phyloP scores from a whole-genome alignment of 495 filamentous ascomycete genomes.

The Penicillium diatomitis region DNA sequence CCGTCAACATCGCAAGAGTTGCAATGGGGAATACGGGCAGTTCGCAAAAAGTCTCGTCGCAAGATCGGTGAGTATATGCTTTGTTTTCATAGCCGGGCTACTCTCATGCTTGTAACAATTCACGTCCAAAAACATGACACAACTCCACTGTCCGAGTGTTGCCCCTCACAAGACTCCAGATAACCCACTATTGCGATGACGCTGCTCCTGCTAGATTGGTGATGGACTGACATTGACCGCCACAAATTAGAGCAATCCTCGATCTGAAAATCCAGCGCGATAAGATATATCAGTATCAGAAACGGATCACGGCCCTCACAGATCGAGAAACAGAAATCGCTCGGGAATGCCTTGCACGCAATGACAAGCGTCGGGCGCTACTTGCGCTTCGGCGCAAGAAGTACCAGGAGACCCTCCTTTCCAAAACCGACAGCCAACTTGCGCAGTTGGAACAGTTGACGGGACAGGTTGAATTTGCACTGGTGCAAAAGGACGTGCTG shows the following conservation, averaged over 20 bases:
- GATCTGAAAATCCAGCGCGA: constrained; percentile 97
- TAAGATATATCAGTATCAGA: constrained; percentile 89
- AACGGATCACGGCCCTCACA: constrained; percentile 75
- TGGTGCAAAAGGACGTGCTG: constrained; percentile 90
- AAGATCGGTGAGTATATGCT: constrained; percentile 48
- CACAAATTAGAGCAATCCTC: constrained; percentile 65
- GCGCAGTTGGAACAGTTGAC: constrained; percentile 79
- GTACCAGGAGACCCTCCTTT: constrained; percentile 86
- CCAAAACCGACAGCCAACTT: constrained; percentile 85
- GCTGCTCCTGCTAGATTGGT: too few species aligned
- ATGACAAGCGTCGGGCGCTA: constrained; percentile 71
- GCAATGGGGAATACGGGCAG: constrained; percentile 59
- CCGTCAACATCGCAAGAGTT: constrained; percentile 24
- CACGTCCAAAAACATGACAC: too few species aligned
- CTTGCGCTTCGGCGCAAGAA: constrained; percentile 91
- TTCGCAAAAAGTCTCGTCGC: constrained; percentile 60
- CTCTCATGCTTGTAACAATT: too few species aligned
- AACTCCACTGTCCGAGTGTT: not conserved
- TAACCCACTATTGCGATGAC: too few species aligned
- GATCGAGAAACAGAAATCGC: constrained; percentile 75
- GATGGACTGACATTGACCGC: not conserved
- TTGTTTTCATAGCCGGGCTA: too few species aligned
- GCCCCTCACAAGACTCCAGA: constrained; percentile 13
- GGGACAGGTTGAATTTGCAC: constrained; percentile 79
- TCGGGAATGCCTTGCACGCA: constrained; percentile 61